Conservation (phyloP, 2,329 filamentous ascomycete species). For the Biscogniauxia sp. region DNA sequence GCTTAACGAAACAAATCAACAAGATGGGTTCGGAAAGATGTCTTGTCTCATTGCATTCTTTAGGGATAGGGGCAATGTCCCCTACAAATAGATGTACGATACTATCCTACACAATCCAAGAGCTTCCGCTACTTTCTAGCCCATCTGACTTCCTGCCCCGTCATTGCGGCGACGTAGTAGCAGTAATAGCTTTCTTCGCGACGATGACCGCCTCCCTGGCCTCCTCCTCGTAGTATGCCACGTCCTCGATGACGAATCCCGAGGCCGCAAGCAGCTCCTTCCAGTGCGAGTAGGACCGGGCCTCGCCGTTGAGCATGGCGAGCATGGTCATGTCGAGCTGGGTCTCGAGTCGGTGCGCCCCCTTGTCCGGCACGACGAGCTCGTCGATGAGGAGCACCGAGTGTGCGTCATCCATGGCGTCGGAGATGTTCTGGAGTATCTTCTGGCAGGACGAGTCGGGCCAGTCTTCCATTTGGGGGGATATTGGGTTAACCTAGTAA, state of each 20-base stretch:
- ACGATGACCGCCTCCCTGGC: conserved; percentile 16
- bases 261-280: conserved; percentile 9
- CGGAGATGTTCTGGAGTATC: conserved; percentile 12
- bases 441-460: conserved; percentile 10
- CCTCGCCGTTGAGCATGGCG: conserved; percentile 18
- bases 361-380: conserved; percentile 11
- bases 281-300: conserved; percentile 15
- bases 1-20: too few species aligned
- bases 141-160: too few species aligned
- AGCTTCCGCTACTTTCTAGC: too few species aligned
- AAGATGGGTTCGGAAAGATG: too few species aligned
- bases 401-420: conserved; percentile 12
- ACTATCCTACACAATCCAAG: too few species aligned
- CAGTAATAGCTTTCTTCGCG: conserved; percentile 7
- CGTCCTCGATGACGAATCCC: conserved; percentile 12
- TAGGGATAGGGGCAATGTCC: too few species aligned
- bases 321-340: conserved; percentile 19
- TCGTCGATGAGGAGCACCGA: conserved; percentile 16
- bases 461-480: conserved; percentile 14
- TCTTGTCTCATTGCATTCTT: too few species aligned
- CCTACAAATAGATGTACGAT: too few species aligned
- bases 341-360: conserved; percentile 14
- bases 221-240: conserved; percentile 18
- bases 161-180: too few species aligned
- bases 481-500: too few species aligned